Conservation (phyloP, 345 rosid genomes). For the Acer negundo region DNA sequence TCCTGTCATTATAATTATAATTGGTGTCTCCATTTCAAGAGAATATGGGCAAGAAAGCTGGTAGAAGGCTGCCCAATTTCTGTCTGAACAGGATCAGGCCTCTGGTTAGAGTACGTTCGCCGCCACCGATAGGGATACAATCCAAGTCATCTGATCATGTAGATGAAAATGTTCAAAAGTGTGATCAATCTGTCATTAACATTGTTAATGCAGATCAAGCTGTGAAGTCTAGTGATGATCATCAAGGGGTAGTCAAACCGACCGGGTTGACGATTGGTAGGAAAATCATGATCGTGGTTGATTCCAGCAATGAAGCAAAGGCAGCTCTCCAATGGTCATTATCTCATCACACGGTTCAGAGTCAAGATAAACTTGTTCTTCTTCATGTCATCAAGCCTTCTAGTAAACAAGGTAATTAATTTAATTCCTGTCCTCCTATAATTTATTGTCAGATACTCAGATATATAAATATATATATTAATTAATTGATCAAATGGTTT, state of each 20-base stretch:
- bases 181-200: conserved; percentile 9
- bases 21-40: conserved; percentile 2
- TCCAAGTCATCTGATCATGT: conserved; percentile 29
- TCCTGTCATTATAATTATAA: conserved; percentile 10
- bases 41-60: conserved; percentile 56
- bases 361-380: conserved; percentile 69
- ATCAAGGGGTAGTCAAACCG: conserved; percentile 10
- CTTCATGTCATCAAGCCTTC: conserved; percentile 63
- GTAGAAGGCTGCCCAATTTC: conserved; percentile 62
- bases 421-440: neutral
- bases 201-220: conserved; percentile 6
- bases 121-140: conserved; percentile 60
- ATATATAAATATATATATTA: neutral
- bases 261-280: conserved; percentile 41
- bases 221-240: neutral
- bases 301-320: conserved; percentile 73
- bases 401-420: conserved; percentile 42
- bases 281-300: conserved; percentile 84
- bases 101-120: conserved; percentile 70
- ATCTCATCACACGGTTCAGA: conserved; percentile 82
- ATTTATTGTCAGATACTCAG: neutral
- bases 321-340: conserved; percentile 92
- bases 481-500: no score
- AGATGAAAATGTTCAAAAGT: conserved; percentile 20
- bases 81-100: conserved; percentile 82